Percentiles rank a stretch among this genome's conserved stretches.
Evolutionary conservation across 2,329 filamentous ascomycete species (phyloP).

Genomic region (Diaporthe ampelina): DNA sequence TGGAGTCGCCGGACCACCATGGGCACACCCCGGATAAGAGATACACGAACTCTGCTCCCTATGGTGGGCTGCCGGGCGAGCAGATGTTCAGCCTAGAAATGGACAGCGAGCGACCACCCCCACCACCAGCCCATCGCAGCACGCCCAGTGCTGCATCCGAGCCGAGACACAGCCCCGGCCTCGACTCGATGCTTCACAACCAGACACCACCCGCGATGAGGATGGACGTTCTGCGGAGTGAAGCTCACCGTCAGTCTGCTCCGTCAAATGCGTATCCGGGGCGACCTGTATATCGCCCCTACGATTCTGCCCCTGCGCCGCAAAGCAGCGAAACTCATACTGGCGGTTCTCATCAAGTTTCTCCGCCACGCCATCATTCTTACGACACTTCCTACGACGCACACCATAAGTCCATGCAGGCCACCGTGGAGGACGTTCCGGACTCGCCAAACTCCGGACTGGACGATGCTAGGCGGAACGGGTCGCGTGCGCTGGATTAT

Average conservation of each 20-base stretch:
- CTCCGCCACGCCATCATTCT: constrained; percentile 62
- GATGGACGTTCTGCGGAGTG: constrained; percentile 69
- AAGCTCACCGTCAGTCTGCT: constrained; percentile 68
- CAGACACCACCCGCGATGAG: constrained; percentile 64
- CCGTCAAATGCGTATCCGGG: constrained; percentile 64
- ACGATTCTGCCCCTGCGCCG: constrained; percentile 61
- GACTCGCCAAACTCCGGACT: constrained; percentile 59
- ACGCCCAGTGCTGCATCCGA: constrained; percentile 48
- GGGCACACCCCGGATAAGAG: constrained; percentile 53
- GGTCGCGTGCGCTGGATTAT: constrained; percentile 46
- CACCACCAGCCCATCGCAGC: constrained; percentile 68
- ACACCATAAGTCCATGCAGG: constrained; percentile 68
- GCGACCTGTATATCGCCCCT: constrained; percentile 65
- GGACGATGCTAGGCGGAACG: constrained; percentile 47
- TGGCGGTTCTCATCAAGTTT: constrained; percentile 52
- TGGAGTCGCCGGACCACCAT: constrained; percentile 53
- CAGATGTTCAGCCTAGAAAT: constrained; percentile 46
- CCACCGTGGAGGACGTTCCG: constrained; percentile 74
- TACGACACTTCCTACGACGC: constrained; percentile 64
- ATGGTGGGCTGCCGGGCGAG: constrained; percentile 50
- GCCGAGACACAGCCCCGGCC: constrained; percentile 33
- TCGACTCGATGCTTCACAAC: constrained; percentile 27
- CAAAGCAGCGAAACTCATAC: constrained; percentile 47
- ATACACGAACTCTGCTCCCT: constrained; percentile 46
- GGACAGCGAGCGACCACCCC: constrained; percentile 65